phyloP scores from a whole-genome alignment of 1,139 yeast species.

The Arxiozyma slooffiae region DNA sequence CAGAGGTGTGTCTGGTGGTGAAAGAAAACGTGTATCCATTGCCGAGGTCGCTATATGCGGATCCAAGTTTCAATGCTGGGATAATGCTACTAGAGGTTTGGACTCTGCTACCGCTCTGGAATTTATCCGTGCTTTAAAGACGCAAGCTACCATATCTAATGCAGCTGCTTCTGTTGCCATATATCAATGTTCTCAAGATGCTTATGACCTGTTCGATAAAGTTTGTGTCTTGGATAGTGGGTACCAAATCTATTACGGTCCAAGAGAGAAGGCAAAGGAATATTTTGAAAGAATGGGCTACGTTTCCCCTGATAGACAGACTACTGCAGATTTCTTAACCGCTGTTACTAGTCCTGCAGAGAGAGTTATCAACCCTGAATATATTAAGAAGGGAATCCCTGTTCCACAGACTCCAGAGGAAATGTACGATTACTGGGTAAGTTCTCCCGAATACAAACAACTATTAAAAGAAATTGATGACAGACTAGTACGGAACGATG shows the following conservation, averaged over 20 bases:
- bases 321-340: slow-evolving; percentile 76
- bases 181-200: slow-evolving; percentile 50
- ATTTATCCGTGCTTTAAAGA: slow-evolving; percentile 58
- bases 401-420: slow-evolving; percentile 69
- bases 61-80: slow-evolving; percentile 60
- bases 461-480: slow-evolving; percentile 38
- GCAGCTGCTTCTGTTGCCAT: slow-evolving; percentile 66
- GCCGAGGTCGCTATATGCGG: slow-evolving; percentile 55
- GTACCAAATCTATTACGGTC: slow-evolving; percentile 67
- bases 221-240: slow-evolving; percentile 60
- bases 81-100: slow-evolving; percentile 66
- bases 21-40: slow-evolving; percentile 12
- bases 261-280: slow-evolving; percentile 45
- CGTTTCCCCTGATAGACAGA: slow-evolving; percentile 63
- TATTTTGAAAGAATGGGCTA: slow-evolving; percentile 63
- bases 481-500: slow-evolving; percentile 18
- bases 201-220: slow-evolving; percentile 11
- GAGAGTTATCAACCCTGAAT: slow-evolving; percentile 38
- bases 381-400: slow-evolving; percentile 38
- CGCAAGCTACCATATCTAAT: slow-evolving; percentile 48
- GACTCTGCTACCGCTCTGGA: slow-evolving; percentile 73
- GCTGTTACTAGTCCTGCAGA: slow-evolving; percentile 68
- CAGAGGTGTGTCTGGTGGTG: slow-evolving; percentile 16
- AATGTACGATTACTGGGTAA: slow-evolving; percentile 58
- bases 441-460: slow-evolving; percentile 45